Percentiles rank a stretch among this genome's conserved stretches.
These are phyloP conservation scores for Ogataea sp. DNA, from an alignment of 805 yeast genomes.

Conservation along the genomic window DNA sequence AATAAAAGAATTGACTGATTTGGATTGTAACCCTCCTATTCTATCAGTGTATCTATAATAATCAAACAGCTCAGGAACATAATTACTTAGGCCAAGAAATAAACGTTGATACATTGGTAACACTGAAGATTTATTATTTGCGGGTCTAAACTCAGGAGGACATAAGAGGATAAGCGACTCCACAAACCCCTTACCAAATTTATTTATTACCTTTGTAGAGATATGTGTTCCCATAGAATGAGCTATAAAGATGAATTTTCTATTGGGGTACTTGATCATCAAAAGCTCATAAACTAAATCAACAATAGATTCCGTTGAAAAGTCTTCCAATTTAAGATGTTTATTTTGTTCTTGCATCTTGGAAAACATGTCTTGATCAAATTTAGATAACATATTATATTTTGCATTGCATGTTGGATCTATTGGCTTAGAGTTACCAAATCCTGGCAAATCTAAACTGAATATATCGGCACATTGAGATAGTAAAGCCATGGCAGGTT, in stretches of 20 bases:
- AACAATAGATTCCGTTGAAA: constrained; percentile 32
- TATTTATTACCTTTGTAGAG: constrained; percentile 30
- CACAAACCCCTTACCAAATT: constrained; percentile 29
- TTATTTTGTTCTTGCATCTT: constrained; percentile 23
- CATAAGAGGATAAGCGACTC: constrained; percentile 41
- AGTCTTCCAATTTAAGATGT: constrained; percentile 32
- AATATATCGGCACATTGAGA: constrained; percentile 55
- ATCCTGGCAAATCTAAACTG: constrained; percentile 82
- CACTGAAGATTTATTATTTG: not conserved
- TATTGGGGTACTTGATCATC: constrained; percentile 30
- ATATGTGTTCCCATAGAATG: constrained; percentile 56
- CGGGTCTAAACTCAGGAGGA: constrained; percentile 30
- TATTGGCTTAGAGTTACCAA: constrained; percentile 47
- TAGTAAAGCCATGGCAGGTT: constrained; percentile 56
- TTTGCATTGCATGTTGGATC: constrained; percentile 3
- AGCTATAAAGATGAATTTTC: constrained; percentile 37
- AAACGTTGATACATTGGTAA: constrained; percentile 11
- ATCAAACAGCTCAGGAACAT: constrained; percentile 42
- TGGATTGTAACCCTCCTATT: constrained; percentile 50
- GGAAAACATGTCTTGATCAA: constrained; percentile 10
- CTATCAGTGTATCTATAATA: constrained; percentile 52
- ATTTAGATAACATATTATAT: constrained; percentile 14
- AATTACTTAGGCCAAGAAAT: constrained; percentile 26
- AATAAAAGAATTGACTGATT: constrained; percentile 52
- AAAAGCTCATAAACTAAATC: constrained; percentile 31